Percentiles rank a stretch among this genome's conserved stretches.
phyloP scores from a whole-genome alignment of 2,329 filamentous ascomycete genomes.

The Aspergillus hiratsukae region DNA sequence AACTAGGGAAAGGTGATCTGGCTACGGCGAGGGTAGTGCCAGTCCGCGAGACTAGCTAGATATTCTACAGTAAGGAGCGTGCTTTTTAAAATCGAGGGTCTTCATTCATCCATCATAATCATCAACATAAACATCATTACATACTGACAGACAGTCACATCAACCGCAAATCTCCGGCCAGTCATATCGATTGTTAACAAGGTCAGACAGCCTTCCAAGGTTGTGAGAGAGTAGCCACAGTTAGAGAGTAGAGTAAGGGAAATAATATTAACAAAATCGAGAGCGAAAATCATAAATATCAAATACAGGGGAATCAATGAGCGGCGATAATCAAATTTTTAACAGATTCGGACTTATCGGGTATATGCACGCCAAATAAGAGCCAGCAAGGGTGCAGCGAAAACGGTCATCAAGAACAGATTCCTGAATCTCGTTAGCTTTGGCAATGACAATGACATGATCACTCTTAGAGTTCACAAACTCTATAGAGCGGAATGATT shows the following conservation, averaged over 20 bases:
- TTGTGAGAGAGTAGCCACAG: constrained; percentile 11
- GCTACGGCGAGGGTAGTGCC: too few species aligned
- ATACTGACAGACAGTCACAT: constrained; percentile 6
- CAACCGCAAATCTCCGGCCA: neutral
- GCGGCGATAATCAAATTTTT: constrained; percentile 15
- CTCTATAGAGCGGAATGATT: neutral
- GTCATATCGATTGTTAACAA: neutral
- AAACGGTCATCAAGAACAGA: constrained; percentile 27
- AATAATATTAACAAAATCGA: constrained; percentile 17
- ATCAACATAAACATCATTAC: constrained; percentile 12
- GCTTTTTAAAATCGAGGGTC: neutral
- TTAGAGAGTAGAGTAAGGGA: constrained; percentile 17
- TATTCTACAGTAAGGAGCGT: too few species aligned
- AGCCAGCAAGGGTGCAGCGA: constrained; percentile 27
- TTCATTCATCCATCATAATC: neutral
- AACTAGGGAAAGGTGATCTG: too few species aligned
- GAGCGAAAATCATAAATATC: constrained; percentile 18
- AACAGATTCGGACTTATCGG: constrained; percentile 16
- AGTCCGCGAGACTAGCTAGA: too few species aligned
- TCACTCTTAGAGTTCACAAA: constrained; percentile 4
- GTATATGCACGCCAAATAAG: constrained; percentile 27
- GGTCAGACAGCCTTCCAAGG: constrained; percentile 3
- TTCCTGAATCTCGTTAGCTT: constrained; percentile 31
- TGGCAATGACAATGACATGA: constrained; percentile 11
- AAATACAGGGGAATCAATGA: constrained; percentile 36